Evolutionary conservation across 2,329 filamentous ascomycete species (phyloP).

Genomic region (Penicillium sp.): DNA sequence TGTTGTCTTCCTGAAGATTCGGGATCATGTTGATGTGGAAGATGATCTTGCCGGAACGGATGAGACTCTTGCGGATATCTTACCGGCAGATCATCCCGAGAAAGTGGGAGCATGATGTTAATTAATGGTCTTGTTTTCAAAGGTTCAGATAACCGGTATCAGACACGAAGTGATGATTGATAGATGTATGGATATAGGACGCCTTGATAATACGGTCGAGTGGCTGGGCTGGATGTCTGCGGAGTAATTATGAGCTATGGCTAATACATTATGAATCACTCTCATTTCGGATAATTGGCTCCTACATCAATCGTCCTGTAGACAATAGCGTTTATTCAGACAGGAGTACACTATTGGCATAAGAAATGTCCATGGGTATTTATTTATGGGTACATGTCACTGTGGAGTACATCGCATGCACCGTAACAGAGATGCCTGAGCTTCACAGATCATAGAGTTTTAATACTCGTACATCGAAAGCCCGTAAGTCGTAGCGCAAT

Average conservation of each 20-base stretch:
- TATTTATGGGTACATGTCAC: background rate
- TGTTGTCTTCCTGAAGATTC: slow-evolving; percentile 10
- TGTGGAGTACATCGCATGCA: background rate
- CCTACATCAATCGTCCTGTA: no score
- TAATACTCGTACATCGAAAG: background rate
- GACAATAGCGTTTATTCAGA: background rate
- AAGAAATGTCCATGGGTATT: background rate
- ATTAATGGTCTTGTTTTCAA: background rate
- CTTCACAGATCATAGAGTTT: background rate
- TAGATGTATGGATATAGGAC: background rate
- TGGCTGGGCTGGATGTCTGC: background rate
- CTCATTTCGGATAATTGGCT: background rate
- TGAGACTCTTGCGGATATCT: slow-evolving; percentile 12
- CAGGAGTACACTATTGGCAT: background rate
- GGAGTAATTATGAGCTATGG: background rate
- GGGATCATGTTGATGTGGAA: slow-evolving; percentile 8
- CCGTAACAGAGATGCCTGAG: background rate
- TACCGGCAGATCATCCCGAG: slow-evolving; percentile 10
- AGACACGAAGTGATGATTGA: background rate
- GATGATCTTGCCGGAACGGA: slow-evolving; percentile 12
- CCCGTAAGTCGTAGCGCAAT: background rate
- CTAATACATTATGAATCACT: background rate
- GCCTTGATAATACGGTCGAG: background rate
- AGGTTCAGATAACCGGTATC: background rate
- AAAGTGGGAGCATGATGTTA: slow-evolving; percentile 1